Evolutionary conservation across 2,329 filamentous ascomycete genomes (phyloP).

Genomic region (Bertia moriformis): DNA sequence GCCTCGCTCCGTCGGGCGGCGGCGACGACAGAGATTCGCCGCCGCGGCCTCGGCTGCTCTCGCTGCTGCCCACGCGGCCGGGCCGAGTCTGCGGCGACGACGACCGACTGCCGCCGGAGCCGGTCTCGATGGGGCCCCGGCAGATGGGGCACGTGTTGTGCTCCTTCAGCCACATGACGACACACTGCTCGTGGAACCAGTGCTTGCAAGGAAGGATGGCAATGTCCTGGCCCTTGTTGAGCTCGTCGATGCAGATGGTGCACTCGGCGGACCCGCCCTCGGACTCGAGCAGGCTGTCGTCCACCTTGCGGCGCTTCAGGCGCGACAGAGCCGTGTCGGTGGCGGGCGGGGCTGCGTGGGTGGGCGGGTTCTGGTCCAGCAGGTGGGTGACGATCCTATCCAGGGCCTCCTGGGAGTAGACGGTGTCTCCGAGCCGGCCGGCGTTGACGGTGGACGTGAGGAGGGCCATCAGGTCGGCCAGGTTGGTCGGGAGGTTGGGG

Average conservation of each 20-base stretch:
- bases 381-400: slow-evolving; percentile 77
- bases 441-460: slow-evolving; percentile 9
- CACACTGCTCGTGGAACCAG: slow-evolving; percentile 81
- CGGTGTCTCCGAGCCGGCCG: slow-evolving; percentile 52
- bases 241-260: slow-evolving; percentile 85
- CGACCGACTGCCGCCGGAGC: slow-evolving; percentile 6
- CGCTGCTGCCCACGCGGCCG: too few relatives aligned
- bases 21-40: too few relatives aligned
- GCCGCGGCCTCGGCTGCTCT: too few relatives aligned
- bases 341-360: slow-evolving; percentile 71
- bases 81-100: too few relatives aligned
- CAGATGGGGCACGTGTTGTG: slow-evolving; percentile 89
- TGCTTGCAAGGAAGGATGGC: slow-evolving; percentile 74
- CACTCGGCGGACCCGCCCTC: slow-evolving; percentile 63
- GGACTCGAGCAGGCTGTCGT: slow-evolving; percentile 51
- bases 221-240: slow-evolving; percentile 59
- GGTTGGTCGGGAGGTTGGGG: too few relatives aligned
- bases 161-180: slow-evolving; percentile 70
- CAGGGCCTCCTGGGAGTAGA: slow-evolving; percentile 79
- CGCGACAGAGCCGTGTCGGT: slow-evolving; percentile 58
- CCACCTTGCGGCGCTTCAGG: slow-evolving; percentile 57
- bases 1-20: too few relatives aligned
- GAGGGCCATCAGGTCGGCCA: slow-evolving; percentile 9
- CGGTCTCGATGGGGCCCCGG: slow-evolving; percentile 38
- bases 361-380: slow-evolving; percentile 68